These are phyloP conservation scores for Leccinum pachyderme DNA, from an alignment of 1,284 basidiomycete species.

Conservation along the genomic window DNA sequence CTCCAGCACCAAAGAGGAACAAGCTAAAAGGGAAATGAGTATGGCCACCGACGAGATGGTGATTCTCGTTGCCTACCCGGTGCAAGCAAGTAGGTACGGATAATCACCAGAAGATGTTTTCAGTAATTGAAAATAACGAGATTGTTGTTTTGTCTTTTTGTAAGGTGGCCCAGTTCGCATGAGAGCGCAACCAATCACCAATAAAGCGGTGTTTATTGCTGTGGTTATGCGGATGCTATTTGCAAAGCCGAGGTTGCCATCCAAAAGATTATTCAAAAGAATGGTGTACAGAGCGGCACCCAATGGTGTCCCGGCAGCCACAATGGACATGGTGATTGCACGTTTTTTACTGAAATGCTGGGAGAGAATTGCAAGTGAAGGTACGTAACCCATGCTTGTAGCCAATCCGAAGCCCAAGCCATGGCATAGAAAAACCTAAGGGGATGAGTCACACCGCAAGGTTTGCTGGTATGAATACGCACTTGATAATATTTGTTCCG, in stretches of 20 bases:
- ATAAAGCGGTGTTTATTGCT: slow-evolving; percentile 24
- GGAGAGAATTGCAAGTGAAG: slow-evolving; percentile 36
- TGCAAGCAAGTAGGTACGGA: slow-evolving; percentile 27
- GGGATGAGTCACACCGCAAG: background rate
- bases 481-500: slow-evolving; percentile 36
- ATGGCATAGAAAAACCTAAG: slow-evolving; percentile 37
- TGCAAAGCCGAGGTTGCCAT: slow-evolving; percentile 24
- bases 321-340: slow-evolving; percentile 34
- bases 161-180: slow-evolving; percentile 27
- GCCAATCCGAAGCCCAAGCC: slow-evolving; percentile 37
- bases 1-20: slow-evolving; percentile 23
- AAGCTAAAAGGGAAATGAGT: slow-evolving; percentile 14
- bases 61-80: slow-evolving; percentile 21
- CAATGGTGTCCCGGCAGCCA: slow-evolving; percentile 32
- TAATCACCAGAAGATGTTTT: slow-evolving; percentile 18
- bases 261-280: slow-evolving; percentile 40
- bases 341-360: slow-evolving; percentile 35
- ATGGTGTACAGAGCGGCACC: slow-evolving; percentile 36
- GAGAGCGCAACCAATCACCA: slow-evolving; percentile 26
- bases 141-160: slow-evolving; percentile 3
- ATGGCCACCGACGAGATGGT: background rate
- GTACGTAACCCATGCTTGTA: slow-evolving; percentile 35
- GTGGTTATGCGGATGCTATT: slow-evolving; percentile 31
- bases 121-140: slow-evolving; percentile 19
- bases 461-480: background rate